Evolutionary conservation across 257 asterid species (phyloP), one percentile per base, ranked within the genome.

Genomic region (Przewalskia tangutica): DNA sequence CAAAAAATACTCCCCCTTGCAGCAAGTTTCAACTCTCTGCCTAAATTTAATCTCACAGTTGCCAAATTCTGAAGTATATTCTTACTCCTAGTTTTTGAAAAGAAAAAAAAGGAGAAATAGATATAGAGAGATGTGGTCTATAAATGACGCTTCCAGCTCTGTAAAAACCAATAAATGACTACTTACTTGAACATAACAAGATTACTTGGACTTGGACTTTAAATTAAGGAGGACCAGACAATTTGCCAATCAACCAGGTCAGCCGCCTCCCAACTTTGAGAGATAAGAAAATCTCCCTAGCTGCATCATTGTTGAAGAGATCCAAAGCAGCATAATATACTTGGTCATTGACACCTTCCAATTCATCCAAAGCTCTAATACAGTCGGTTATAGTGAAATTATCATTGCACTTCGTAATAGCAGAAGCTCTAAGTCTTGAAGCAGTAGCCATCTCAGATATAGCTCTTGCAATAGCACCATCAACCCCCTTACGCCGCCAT

Each of bases 371-470:
- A 8, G 94, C 96, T 82, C 62, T 85, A 20, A 94, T 86, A 82
- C 97, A 92, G 68, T 92, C 92, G 0, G 93, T 60, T 58, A 94
- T 89, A 4, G 94, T 85, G 81, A 78, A 94, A 44, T 64, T 89
- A 60, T 85, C 87, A 17, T 91, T 90, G 44, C 79, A 83, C 82
- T 88, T 89, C 77, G 77, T 82, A 58, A 91, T 77, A 60, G 95
- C 93, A 73, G 86, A 92, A 2, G 93, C 89, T 88, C 93, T 88
- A 56, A 88, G 86, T 79, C 87, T 92, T 59, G 92, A 89, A 79
- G 97, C 91, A 60, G 94, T 86, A 53, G 98, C 96, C 93, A 94
- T 94, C 86, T 94, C 95, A 82, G 88, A 59, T 82, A 92, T 91
- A 77, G 93, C 98, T 77, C 85, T 86, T 27, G 96, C 98, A 84